phyloP scores from a whole-genome alignment of 169 alveolate species.

The Cryptosporidium muris region DNA sequence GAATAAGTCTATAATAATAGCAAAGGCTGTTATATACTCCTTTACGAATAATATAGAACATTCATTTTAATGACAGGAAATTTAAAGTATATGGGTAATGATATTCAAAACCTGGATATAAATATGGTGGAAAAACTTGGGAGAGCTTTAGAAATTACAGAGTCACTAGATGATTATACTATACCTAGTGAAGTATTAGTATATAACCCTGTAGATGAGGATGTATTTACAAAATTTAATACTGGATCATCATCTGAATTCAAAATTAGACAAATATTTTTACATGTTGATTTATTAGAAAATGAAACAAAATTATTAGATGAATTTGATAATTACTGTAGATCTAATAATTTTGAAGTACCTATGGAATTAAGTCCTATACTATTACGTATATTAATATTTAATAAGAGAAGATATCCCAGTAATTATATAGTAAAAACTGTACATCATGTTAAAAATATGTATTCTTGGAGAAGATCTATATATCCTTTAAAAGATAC shows the following conservation, averaged over 20 bases:
- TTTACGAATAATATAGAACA: too few species aligned
- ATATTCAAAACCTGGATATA: constrained; percentile 12
- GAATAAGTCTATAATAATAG: too few species aligned
- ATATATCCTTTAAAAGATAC: constrained; percentile 73
- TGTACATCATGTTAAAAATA: constrained; percentile 67
- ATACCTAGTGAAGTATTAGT: constrained; percentile 62
- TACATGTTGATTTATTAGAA: constrained; percentile 71
- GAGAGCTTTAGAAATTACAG: constrained; percentile 22
- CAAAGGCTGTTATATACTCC: too few species aligned
- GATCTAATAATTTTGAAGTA: constrained; percentile 12
- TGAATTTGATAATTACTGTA: constrained; percentile 69
- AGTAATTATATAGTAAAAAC: constrained; percentile 66
- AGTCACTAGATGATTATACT: constrained; percentile 25
- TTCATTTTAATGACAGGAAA: too few species aligned
- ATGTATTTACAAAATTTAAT: constrained; percentile 54
- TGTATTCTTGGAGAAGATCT: constrained; percentile 76
- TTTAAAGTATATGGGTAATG: too few species aligned
- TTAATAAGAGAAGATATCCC: constrained; percentile 72
- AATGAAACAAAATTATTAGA: constrained; percentile 71
- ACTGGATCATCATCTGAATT: constrained; percentile 46
- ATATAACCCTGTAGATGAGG: constrained; percentile 42
- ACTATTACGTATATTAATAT: constrained; percentile 74
- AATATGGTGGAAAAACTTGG: constrained; percentile 9
- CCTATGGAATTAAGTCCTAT: constrained; percentile 74
- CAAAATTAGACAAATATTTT: constrained; percentile 76